Conservation (phyloP, 306 rosid genomes). For the Gillenia trifoliata region DNA sequence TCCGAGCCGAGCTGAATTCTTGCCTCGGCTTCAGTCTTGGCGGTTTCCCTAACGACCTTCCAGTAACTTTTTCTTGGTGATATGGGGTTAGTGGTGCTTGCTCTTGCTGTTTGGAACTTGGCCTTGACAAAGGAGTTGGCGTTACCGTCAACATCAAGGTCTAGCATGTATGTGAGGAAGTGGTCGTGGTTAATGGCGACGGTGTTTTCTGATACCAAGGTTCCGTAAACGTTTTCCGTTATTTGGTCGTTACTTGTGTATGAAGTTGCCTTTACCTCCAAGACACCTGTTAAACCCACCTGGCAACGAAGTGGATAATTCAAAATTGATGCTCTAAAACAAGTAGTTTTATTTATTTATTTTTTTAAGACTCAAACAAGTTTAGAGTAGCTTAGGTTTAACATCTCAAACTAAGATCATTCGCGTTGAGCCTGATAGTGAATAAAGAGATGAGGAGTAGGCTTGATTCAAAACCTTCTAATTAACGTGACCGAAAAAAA, state of each 20-base stretch:
- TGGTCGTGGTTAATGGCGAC: slow-evolving; percentile 74
- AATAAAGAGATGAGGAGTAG: too few species aligned
- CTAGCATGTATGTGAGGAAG: slow-evolving; percentile 61
- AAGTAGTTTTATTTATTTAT: too few species aligned
- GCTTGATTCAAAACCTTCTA: too few species aligned
- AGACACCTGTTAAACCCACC: slow-evolving; percentile 77
- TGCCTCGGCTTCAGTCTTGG: slow-evolving; percentile 58
- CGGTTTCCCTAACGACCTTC: slow-evolving; percentile 52
- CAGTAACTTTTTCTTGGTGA: slow-evolving; percentile 76
- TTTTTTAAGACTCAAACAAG: too few species aligned
- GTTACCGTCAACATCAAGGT: slow-evolving; percentile 67
- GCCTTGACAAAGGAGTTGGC: slow-evolving; percentile 61
- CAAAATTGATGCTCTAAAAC: neutral
- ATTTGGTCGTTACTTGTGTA: slow-evolving; percentile 38
- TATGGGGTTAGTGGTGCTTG: slow-evolving; percentile 5
- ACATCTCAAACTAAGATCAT: too few species aligned
- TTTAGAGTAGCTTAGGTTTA: too few species aligned
- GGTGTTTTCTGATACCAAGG: slow-evolving; percentile 62
- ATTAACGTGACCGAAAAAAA: too few species aligned
- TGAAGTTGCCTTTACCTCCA: slow-evolving; percentile 58
- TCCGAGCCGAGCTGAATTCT: slow-evolving; percentile 51
- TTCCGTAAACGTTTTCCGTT: slow-evolving; percentile 41
- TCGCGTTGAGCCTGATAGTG: too few species aligned
- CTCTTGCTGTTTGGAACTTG: slow-evolving; percentile 34
- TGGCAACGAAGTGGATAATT: slow-evolving; percentile 12